These are phyloP conservation scores for Huntiella bhutanensis DNA, from an alignment of 2,329 filamentous ascomycete genomes.

Conservation along the genomic window DNA sequence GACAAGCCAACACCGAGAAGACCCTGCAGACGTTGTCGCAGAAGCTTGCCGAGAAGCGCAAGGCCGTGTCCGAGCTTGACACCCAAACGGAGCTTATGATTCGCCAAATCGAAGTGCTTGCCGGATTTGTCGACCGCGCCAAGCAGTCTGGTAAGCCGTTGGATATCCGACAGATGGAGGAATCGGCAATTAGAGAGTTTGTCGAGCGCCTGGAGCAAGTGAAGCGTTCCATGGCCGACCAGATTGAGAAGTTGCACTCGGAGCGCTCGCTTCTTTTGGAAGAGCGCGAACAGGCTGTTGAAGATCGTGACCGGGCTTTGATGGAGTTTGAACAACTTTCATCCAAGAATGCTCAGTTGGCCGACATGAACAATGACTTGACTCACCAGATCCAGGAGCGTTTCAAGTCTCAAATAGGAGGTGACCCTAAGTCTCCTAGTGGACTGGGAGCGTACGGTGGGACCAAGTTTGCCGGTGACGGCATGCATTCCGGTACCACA, in stretches of 20 bases:
- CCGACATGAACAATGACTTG: conserved; percentile 87
- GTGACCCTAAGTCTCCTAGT: conserved; percentile 28
- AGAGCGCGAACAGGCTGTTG: conserved; percentile 63
- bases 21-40: conserved; percentile 62
- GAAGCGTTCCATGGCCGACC: conserved; percentile 36
- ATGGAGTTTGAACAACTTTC: conserved; percentile 92
- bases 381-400: conserved; percentile 86
- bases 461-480: conserved; percentile 28
- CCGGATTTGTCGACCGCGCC: conserved; percentile 69
- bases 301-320: conserved; percentile 80
- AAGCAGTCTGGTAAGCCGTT: conserved; percentile 68
- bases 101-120: conserved; percentile 73
- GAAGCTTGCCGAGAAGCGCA: conserved; percentile 78
- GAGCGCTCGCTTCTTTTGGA: conserved; percentile 70
- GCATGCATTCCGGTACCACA: conserved; percentile 28
- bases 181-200: conserved; percentile 78
- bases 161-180: conserved; percentile 66
- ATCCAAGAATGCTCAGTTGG: conserved; percentile 81
- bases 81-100: conserved; percentile 93
- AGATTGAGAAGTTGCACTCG: conserved; percentile 40
- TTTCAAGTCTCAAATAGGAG: conserved; percentile 57
- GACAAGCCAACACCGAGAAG: conserved; percentile 49
- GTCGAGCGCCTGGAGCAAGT: conserved; percentile 53
- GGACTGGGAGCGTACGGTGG: conserved; percentile 40
- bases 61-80: conserved; percentile 85